phyloP scores from a whole-genome alignment of 805 yeast species.

The Cyberlindnera maritima region DNA sequence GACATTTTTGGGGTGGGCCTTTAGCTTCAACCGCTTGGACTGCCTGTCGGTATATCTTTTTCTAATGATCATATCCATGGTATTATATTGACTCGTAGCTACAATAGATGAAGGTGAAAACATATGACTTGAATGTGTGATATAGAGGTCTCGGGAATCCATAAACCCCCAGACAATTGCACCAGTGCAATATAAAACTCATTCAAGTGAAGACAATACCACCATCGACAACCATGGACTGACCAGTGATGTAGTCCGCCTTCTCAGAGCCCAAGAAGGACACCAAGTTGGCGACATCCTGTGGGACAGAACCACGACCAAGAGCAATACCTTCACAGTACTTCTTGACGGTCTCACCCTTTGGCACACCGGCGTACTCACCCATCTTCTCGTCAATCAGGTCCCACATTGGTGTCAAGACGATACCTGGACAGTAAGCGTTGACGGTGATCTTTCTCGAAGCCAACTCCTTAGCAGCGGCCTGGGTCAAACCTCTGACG shows the following conservation, averaged over 20 bases:
- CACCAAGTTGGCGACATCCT: slow-evolving; percentile 36
- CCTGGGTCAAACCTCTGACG: slow-evolving; percentile 35
- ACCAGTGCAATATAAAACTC: background rate
- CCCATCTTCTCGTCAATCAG: slow-evolving; percentile 28
- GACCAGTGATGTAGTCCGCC: slow-evolving; percentile 36
- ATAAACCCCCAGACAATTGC: too few species aligned
- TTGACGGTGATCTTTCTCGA: slow-evolving; percentile 36
- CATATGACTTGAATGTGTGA: too few species aligned
- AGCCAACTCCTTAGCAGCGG: slow-evolving; percentile 38
- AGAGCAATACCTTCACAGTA: slow-evolving; percentile 31
- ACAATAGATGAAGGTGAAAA: too few species aligned
- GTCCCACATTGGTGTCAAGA: slow-evolving; percentile 39
- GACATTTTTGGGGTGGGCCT: background rate
- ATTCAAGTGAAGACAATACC: slow-evolving; percentile 28
- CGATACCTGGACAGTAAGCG: slow-evolving; percentile 39
- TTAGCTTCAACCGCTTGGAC: slow-evolving; percentile 13
- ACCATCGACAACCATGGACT: slow-evolving; percentile 35
- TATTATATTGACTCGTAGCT: too few species aligned
- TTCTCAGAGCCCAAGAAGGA: slow-evolving; percentile 36
- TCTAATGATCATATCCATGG: slow-evolving; percentile 2
- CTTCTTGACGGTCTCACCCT: slow-evolving; percentile 29
- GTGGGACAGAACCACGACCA: slow-evolving; percentile 34
- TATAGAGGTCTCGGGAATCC: too few species aligned
- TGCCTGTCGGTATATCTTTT: background rate
- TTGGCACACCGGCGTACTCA: slow-evolving; percentile 26